A percentile compares a stretch with the other conserved stretches of the same genome.
Conservation (phyloP, 257 asterid genomes). For the Fraxinus quadrangulata region DNA sequence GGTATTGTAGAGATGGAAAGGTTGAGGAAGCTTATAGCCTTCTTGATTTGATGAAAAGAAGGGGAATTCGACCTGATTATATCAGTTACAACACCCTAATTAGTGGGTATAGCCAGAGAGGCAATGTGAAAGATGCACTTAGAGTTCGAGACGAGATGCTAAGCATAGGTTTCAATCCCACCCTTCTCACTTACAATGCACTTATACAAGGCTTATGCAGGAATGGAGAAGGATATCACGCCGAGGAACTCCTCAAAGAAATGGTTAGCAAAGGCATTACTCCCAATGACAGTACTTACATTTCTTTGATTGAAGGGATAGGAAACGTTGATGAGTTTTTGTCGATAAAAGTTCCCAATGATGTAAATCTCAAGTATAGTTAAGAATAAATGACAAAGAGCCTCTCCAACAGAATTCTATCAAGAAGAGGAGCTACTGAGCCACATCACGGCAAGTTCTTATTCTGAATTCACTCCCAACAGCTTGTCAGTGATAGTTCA, state of each 20-base stretch:
- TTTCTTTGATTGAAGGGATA: conserved; percentile 50
- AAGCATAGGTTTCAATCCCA: conserved; percentile 41
- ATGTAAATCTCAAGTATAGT: conserved; percentile 11
- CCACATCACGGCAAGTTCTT: neutral
- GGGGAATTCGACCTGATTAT: conserved; percentile 49
- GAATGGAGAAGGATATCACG: conserved; percentile 38
- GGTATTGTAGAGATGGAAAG: conserved; percentile 52
- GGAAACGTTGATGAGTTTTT: conserved; percentile 28
- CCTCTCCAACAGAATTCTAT: neutral
- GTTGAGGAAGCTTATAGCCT: conserved; percentile 42
- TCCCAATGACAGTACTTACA: conserved; percentile 56
- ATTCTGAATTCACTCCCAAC: neutral
- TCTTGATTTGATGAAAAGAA: conserved; percentile 46
- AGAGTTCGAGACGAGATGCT: neutral
- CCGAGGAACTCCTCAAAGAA: conserved; percentile 58
- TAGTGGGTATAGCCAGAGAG: conserved; percentile 53
- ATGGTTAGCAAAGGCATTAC: conserved; percentile 58
- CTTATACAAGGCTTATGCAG: conserved; percentile 53
- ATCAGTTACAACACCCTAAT: conserved; percentile 51
- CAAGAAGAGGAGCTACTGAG: neutral
- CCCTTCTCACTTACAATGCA: conserved; percentile 51
- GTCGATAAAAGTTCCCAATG: conserved; percentile 24
- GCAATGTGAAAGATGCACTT: conserved; percentile 24
- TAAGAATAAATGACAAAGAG: neutral
- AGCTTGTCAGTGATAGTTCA: neutral